Evolutionary conservation across 495 filamentous ascomycete species (phyloP).

Genomic region (Aspergillus taichungensis): DNA sequence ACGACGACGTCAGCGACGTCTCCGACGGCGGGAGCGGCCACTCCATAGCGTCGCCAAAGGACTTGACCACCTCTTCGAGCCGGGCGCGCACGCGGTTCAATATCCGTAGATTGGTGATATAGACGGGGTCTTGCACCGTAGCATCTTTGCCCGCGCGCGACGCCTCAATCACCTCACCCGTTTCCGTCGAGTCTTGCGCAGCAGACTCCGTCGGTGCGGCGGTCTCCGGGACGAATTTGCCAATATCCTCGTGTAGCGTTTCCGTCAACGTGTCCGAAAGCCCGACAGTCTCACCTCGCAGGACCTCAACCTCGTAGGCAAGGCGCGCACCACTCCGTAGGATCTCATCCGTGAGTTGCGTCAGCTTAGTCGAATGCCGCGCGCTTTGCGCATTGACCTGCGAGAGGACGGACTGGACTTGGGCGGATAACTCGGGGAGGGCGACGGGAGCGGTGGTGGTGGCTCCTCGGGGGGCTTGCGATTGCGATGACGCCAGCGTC

Average conservation of each 20-base stretch:
- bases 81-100: conserved; percentile 71
- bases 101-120: conserved; percentile 70
- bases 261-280: conserved; percentile 71
- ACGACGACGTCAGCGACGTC: conserved; percentile 58
- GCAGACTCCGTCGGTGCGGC: conserved; percentile 6
- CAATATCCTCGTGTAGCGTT: conserved; percentile 56
- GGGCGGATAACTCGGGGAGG: conserved; percentile 66
- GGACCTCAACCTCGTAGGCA: conserved; percentile 89
- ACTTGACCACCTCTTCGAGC: conserved; percentile 76
- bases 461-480: conserved; percentile 27
- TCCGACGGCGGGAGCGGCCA: conserved; percentile 83
- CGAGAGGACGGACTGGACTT: conserved; percentile 75
- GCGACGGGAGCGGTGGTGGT: conserved; percentile 45
- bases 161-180: not conserved
- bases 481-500: conserved; percentile 33
- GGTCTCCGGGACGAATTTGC: conserved; percentile 51
- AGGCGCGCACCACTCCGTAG: conserved; percentile 75
- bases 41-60: conserved; percentile 88
- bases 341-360: conserved; percentile 89
- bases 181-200: conserved; percentile 2
- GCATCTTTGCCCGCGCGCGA: conserved; percentile 1
- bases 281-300: conserved; percentile 75
- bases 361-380: conserved; percentile 72
- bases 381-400: conserved; percentile 82
- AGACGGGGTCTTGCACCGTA: conserved; percentile 47